These are phyloP conservation scores for Ananas comosus DNA, from an alignment of 176 grass and related monocot species.

Conservation along the genomic window DNA sequence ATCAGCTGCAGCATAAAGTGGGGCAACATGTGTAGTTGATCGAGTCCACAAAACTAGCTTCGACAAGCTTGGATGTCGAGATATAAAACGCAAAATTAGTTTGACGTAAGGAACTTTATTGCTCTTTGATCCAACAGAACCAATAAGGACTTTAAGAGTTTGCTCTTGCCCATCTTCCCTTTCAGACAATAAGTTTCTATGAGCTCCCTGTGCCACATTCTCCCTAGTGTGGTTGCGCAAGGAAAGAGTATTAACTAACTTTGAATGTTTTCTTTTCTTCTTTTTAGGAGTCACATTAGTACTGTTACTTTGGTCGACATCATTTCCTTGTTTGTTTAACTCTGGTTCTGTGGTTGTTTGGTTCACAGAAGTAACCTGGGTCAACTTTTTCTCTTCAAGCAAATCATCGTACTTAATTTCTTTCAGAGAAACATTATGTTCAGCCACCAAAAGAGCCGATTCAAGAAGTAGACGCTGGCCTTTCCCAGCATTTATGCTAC, in stretches of 20 bases:
- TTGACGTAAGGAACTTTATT: conserved; percentile 42
- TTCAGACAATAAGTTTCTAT: conserved; percentile 28
- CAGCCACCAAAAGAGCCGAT: conserved; percentile 31
- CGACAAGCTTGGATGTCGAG: conserved; percentile 35
- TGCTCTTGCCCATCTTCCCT: conserved; percentile 18
- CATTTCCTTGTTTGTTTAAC: background rate
- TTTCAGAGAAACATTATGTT: conserved; percentile 31
- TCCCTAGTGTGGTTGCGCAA: no score
- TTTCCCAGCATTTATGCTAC: conserved; percentile 45
- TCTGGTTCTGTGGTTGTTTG: conserved; percentile 12
- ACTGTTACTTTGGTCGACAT: background rate
- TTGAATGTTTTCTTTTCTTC: conserved; percentile 16
- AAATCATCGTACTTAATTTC: conserved; percentile 13
- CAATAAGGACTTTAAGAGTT: conserved; percentile 36
- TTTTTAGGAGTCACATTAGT: conserved; percentile 12
- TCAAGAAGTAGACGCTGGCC: conserved; percentile 37
- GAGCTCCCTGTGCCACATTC: no score
- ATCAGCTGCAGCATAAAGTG: conserved; percentile 48
- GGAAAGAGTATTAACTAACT: background rate
- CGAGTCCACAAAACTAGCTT: conserved; percentile 44
- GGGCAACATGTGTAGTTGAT: conserved; percentile 28
- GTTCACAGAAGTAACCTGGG: conserved; percentile 14
- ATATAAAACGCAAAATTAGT: conserved; percentile 37
- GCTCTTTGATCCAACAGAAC: conserved; percentile 50
- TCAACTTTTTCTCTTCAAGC: conserved; percentile 6